Evolutionary conservation across 441 rosid species (phyloP).

Genomic region (Omphalea diandra): DNA sequence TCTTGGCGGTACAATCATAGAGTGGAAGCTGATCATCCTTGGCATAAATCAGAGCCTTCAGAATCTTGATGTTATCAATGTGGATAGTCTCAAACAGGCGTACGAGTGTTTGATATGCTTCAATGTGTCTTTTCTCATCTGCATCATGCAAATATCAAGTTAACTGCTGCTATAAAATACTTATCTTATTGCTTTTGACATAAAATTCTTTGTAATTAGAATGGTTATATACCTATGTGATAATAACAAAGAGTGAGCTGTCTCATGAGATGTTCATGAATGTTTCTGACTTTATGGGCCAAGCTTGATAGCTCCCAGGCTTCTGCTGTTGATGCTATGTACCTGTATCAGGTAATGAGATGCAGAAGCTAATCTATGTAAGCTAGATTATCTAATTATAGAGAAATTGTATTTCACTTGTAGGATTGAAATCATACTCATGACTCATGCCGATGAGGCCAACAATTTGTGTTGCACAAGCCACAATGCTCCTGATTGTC

Average conservation of each 20-base stretch:
- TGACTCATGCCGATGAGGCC: conserved; percentile 61
- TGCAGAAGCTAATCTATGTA: neutral
- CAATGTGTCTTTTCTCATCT: conserved; percentile 56
- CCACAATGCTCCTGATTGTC: conserved; percentile 72
- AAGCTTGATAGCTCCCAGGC: conserved; percentile 73
- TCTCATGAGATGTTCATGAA: conserved; percentile 49
- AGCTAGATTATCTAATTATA: too few relatives aligned
- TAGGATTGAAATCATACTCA: conserved; percentile 40
- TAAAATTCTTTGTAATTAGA: neutral
- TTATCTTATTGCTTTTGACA: neutral
- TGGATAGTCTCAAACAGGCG: conserved; percentile 46
- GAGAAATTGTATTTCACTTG: neutral
- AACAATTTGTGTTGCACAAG: conserved; percentile 62
- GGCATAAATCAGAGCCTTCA: conserved; percentile 54
- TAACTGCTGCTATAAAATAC: too few relatives aligned
- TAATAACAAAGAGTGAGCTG: conserved; percentile 49
- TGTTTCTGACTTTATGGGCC: conserved; percentile 56
- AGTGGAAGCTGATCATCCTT: conserved; percentile 61
- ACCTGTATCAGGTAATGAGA: conserved; percentile 34
- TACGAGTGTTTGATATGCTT: conserved; percentile 48
- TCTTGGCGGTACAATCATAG: conserved; percentile 49
- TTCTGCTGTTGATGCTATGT: too few relatives aligned
- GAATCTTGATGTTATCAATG: conserved; percentile 71
- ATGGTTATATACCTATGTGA: conserved; percentile 55
- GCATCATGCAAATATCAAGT: conserved; percentile 24